Percentiles rank a stretch among this genome's conserved stretches.
Conservation (phyloP, 2,329 filamentous ascomycete genomes). For the Venturia asperata region DNA sequence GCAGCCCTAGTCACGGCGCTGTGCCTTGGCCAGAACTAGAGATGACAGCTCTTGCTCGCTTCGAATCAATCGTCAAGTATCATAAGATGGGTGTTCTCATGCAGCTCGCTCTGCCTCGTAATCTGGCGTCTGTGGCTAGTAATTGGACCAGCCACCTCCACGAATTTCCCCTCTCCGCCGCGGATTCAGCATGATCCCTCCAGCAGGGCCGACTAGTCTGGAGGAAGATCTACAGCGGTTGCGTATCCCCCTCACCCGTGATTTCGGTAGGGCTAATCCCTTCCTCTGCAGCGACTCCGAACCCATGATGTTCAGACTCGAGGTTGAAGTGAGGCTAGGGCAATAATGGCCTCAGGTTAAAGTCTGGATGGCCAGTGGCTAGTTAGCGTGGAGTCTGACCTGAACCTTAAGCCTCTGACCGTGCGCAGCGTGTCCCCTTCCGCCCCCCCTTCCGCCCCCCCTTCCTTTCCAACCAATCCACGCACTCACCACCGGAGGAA, state of each 20-base stretch:
- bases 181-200: too few species aligned
- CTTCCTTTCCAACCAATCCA: too few species aligned
- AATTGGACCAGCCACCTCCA: slow-evolving; percentile 1
- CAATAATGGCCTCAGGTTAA: not conserved
- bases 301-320: too few species aligned
- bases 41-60: too few species aligned
- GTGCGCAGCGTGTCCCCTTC: too few species aligned
- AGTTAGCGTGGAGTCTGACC: not conserved
- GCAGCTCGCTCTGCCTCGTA: not conserved
- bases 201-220: not conserved
- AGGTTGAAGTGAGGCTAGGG: too few species aligned
- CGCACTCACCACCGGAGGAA: too few species aligned
- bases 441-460: too few species aligned
- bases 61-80: too few species aligned
- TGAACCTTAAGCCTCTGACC: not conserved
- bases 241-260: not conserved
- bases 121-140: not conserved
- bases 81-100: not conserved
- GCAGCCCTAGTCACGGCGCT: not conserved
- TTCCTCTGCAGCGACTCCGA: not conserved
- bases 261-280: not conserved
- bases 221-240: not conserved
- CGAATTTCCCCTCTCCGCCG: too few species aligned
- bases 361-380: not conserved
- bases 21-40: not conserved